Conservation (phyloP, 1,284 basidiomycete species). For the Stygiomarasmius scandens region DNA sequence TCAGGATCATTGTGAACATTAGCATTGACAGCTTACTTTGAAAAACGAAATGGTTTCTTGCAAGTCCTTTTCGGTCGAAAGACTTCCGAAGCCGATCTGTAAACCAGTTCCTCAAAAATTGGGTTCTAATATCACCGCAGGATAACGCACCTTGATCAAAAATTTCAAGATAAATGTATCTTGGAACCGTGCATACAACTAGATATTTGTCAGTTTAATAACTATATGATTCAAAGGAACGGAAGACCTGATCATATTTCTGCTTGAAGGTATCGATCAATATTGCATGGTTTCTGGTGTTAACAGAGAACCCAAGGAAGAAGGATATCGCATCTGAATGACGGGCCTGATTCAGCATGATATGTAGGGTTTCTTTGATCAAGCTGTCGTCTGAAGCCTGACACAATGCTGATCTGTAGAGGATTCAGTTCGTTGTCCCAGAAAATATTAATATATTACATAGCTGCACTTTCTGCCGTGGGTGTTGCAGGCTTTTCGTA, state of each 20-base stretch:
- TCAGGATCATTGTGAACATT: neutral
- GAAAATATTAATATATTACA: conserved; percentile 30
- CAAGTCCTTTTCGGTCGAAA: conserved; percentile 14
- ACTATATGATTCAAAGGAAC: neutral
- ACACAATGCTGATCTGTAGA: conserved; percentile 42
- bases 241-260: conserved; percentile 60
- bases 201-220: neutral
- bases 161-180: conserved; percentile 11
- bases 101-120: neutral
- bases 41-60: conserved; percentile 14
- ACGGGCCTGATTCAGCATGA: conserved; percentile 57
- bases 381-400: conserved; percentile 47
- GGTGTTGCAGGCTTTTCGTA: conserved; percentile 79
- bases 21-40: conserved; percentile 1
- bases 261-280: conserved; percentile 44
- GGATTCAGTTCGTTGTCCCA: neutral
- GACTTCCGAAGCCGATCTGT: conserved; percentile 6
- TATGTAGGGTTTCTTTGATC: conserved; percentile 60
- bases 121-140: no score
- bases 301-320: conserved; percentile 46
- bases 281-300: conserved; percentile 46
- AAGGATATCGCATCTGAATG: conserved; percentile 70
- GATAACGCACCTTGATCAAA: conserved; percentile 12
- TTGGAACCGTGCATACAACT: conserved; percentile 12
- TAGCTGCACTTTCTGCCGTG: conserved; percentile 65